Conservation (phyloP, 495 filamentous ascomycete genomes). For the Xeromyces bisporus region DNA sequence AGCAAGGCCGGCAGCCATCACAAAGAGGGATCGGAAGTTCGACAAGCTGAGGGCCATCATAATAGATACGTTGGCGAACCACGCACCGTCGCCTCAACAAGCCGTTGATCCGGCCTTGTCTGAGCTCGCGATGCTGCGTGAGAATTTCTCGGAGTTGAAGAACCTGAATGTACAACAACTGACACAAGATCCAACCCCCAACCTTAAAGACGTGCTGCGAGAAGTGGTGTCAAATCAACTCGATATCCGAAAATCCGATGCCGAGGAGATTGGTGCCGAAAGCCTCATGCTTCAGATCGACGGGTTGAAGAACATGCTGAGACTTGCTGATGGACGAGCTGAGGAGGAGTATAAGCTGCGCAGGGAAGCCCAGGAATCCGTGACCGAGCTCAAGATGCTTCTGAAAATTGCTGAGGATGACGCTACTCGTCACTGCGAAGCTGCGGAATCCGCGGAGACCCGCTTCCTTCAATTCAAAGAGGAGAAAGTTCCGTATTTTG, state of each 20-base stretch:
- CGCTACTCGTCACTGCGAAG: constrained; percentile 46
- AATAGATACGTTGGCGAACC: constrained; percentile 57
- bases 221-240: constrained; percentile 27
- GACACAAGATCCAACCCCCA: constrained; percentile 20
- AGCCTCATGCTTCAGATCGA: constrained; percentile 37
- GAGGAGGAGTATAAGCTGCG: constrained; percentile 48
- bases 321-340: constrained; percentile 30
- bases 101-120: constrained; percentile 12
- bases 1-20: constrained; percentile 44
- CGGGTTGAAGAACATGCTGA: constrained; percentile 36
- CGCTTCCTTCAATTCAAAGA: constrained; percentile 35
- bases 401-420: constrained; percentile 62
- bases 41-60: constrained; percentile 71
- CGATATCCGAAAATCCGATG: constrained; percentile 20
- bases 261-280: constrained; percentile 31
- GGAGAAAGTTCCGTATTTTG: constrained; percentile 33
- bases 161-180: constrained; percentile 22
- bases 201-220: constrained; percentile 31
- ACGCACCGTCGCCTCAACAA: constrained; percentile 21
- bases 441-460: constrained; percentile 47
- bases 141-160: constrained; percentile 43
- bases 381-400: constrained; percentile 51
- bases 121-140: constrained; percentile 35
- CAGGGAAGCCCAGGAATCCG: constrained; percentile 52
- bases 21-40: constrained; percentile 54